Conservation (phyloP, 2,329 filamentous ascomycete species). For the Pseudopyrenochaeta lycopersici region DNA sequence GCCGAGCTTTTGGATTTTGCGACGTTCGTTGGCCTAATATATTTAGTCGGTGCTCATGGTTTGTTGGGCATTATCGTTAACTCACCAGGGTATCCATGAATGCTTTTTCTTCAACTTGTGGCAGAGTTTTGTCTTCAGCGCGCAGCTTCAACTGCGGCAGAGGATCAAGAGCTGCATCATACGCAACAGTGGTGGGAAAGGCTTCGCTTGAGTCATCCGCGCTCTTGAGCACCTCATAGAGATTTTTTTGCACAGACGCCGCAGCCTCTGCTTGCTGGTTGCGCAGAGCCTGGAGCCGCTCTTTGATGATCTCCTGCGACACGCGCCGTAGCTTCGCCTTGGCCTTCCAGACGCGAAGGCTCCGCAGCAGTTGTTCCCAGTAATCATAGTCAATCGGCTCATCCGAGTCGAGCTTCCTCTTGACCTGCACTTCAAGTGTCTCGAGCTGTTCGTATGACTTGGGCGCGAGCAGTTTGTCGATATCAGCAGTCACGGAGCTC, state of each 20-base stretch:
- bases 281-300: constrained; percentile 71
- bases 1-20: constrained; percentile 70
- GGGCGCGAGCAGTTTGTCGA: constrained; percentile 84
- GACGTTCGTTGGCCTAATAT: constrained; percentile 59
- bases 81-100: constrained; percentile 67
- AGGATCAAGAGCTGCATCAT: constrained; percentile 65
- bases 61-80: constrained; percentile 18
- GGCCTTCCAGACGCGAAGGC: constrained; percentile 88
- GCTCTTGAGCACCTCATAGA: constrained; percentile 56
- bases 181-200: constrained; percentile 22
- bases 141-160: constrained; percentile 72
- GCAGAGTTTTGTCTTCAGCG: constrained; percentile 69
- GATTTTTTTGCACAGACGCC: constrained; percentile 60
- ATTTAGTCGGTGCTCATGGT: constrained; percentile 34
- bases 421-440: constrained; percentile 85
- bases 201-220: constrained; percentile 5
- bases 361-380: constrained; percentile 91
- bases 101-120: constrained; percentile 64
- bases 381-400: constrained; percentile 97
- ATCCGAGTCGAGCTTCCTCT: constrained; percentile 83
- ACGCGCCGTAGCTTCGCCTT: constrained; percentile 83
- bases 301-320: constrained; percentile 77
- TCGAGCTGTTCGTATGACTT: constrained; percentile 91
- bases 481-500: constrained; percentile 83
- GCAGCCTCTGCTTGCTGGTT: constrained; percentile 75